Evolutionary conservation across 345 rosid species (phyloP), one percentile per base, ranked within the genome.

Genomic region (Schrenkiella parvula): DNA sequence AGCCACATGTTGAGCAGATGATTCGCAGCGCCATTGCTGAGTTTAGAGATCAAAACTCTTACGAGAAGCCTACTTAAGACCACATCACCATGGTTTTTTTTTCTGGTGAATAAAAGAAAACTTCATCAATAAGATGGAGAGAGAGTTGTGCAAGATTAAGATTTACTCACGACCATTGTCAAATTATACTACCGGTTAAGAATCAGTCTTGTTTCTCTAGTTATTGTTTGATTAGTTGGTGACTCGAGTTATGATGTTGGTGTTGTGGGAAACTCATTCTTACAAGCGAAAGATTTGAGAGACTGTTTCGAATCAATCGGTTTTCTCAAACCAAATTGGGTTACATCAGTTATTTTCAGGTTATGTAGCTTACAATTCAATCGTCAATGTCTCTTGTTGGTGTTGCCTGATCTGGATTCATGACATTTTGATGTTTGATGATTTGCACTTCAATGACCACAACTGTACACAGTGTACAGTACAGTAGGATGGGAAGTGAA

Each of bases 41-140:
- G 38, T 93, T 89, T 73, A 82, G 97, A 81, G 92, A 90, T 52
- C 89, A 87, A 80, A 89, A 85, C 71, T 90, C 96, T 19, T 93
- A 93, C 26, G 92, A 90, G 80, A 93, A 93, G 79, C 98, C 97
- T 6, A 26, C 80, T 72, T 84, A 76, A 81, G 15, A 58, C 19
- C 78, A 66, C 41, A 7, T 41, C 55, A 31, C 5, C 15, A 31
- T 1, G 44, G 3, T 58, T 62, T 58, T 62, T 18, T 62, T 14
- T 51, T 13, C 29, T 26, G 35, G 43, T 14, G 66, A 61, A 42
- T 42, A 1, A 42, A 28, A 41, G 42, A 50, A 50, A 23, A 14
- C 34, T 38, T 38, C 26, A 4, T 25, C 11, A 26, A 26, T 62
- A 43, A 42, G 21, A 53, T 11, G 4, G 17, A 9, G 14, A 39